A percentile compares a stretch with the other conserved stretches of the same genome.
These are phyloP conservation scores for Emmonsia crescens DNA, from an alignment of 2,329 filamentous ascomycete genomes.

Conservation along the genomic window DNA sequence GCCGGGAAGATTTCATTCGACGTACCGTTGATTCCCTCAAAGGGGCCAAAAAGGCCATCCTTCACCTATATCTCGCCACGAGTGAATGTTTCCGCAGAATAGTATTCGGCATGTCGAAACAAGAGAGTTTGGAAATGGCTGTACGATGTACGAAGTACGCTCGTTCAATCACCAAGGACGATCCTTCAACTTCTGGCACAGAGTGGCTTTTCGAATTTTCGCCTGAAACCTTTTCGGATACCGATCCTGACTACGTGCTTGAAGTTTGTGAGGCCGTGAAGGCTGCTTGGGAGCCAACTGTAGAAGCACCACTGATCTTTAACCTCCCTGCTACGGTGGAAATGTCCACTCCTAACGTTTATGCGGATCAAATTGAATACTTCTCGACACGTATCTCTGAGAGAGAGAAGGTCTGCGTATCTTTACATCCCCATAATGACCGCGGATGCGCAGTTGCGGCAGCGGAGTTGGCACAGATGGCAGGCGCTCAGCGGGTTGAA, in stretches of 20 bases:
- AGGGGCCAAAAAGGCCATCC: slow-evolving; percentile 83
- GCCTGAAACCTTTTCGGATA: slow-evolving; percentile 69
- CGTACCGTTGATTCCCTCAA: slow-evolving; percentile 79
- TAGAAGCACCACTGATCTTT: slow-evolving; percentile 79
- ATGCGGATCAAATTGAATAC: slow-evolving; percentile 92
- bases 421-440: slow-evolving; percentile 90
- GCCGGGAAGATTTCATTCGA: slow-evolving; percentile 79
- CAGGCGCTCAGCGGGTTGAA: slow-evolving; percentile 86
- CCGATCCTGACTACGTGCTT: slow-evolving; percentile 69
- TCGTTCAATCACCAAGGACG: slow-evolving; percentile 77
- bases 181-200: slow-evolving; percentile 45
- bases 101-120: slow-evolving; percentile 77
- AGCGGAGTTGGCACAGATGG: slow-evolving; percentile 90
- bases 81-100: slow-evolving; percentile 90
- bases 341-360: slow-evolving; percentile 87
- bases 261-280: slow-evolving; percentile 87
- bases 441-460: slow-evolving; percentile 81
- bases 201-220: slow-evolving; percentile 44
- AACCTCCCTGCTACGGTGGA: slow-evolving; percentile 95
- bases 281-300: slow-evolving; percentile 76
- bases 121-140: slow-evolving; percentile 70
- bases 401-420: slow-evolving; percentile 77
- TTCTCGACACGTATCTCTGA: slow-evolving; percentile 81
- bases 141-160: slow-evolving; percentile 79
- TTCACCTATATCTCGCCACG: slow-evolving; percentile 93